A percentile compares a stretch with the other conserved stretches of the same genome.
Conservation (phyloP, 2,329 filamentous ascomycete genomes). For the Pezicula neosporulosa region DNA sequence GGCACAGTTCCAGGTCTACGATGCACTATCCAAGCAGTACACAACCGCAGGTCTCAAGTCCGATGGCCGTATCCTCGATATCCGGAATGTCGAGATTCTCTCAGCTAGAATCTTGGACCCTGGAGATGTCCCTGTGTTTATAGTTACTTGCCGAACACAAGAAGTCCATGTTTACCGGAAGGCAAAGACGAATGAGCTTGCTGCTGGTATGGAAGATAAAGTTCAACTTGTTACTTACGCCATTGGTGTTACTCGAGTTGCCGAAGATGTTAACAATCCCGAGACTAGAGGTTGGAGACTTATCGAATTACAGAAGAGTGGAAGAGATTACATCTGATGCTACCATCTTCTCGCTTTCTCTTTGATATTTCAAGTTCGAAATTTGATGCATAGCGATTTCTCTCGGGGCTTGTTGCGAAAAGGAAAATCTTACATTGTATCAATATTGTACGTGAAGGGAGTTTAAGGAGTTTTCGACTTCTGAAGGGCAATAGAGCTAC, state of each 20-base stretch:
- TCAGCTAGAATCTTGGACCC: constrained; percentile 78
- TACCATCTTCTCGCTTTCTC: background rate
- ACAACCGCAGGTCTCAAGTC: constrained; percentile 89
- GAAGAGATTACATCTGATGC: constrained; percentile 76
- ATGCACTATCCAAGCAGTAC: constrained; percentile 95
- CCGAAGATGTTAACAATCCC: constrained; percentile 94
- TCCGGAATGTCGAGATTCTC: constrained; percentile 87
- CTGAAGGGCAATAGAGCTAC: no score
- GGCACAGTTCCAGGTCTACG: constrained; percentile 94
- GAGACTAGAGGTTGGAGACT: constrained; percentile 96
- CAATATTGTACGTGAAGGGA: no score
- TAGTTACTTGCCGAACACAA: constrained; percentile 93
- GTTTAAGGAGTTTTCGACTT: no score
- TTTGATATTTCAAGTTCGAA: background rate
- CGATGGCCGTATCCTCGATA: constrained; percentile 92
- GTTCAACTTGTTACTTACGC: constrained; percentile 98
- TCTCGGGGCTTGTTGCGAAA: background rate
- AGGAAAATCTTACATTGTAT: background rate
- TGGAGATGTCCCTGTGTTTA: constrained; percentile 90
- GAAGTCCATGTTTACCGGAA: constrained; percentile 98
- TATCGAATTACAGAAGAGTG: constrained; percentile 98
- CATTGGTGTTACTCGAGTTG: constrained; percentile 89
- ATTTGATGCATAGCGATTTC: constrained; percentile 2
- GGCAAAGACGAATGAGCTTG: constrained; percentile 82
- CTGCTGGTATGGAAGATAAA: constrained; percentile 97